A percentile compares a stretch with the other conserved stretches of the same genome.
Evolutionary conservation across 139 green algal genomes (phyloP).

Genomic region (Coccomyxa sp.): DNA sequence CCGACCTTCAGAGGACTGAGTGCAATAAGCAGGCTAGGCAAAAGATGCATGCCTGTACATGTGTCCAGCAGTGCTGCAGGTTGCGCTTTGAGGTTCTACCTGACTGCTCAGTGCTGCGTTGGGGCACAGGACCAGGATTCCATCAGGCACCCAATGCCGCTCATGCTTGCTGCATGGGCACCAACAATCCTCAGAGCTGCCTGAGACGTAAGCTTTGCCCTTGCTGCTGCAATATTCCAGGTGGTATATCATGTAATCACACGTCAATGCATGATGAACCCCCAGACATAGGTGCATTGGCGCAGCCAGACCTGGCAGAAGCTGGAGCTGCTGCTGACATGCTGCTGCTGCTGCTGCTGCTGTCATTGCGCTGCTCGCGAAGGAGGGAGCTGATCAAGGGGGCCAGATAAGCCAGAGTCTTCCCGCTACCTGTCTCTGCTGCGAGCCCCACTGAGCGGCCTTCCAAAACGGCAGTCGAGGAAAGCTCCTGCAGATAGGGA

Average conservation of each 20-base stretch:
- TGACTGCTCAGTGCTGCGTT: slow-evolving; percentile 83
- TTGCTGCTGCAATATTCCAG: slow-evolving; percentile 6
- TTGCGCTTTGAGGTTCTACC: slow-evolving; percentile 51
- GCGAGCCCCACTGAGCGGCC: slow-evolving; percentile 79
- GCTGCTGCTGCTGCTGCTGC: background rate
- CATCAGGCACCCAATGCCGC: background rate
- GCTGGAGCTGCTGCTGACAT: too few relatives aligned
- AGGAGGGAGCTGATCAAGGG: slow-evolving; percentile 67
- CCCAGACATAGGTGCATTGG: background rate
- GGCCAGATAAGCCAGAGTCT: slow-evolving; percentile 90
- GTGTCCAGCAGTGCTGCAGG: too few relatives aligned
- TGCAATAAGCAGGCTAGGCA: too few relatives aligned
- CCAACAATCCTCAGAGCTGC: background rate
- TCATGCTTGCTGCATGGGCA: background rate
- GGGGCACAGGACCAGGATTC: slow-evolving; percentile 78
- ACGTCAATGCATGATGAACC: background rate
- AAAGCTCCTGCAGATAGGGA: background rate
- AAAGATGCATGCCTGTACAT: too few relatives aligned
- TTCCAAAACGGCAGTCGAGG: background rate
- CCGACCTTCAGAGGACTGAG: too few relatives aligned
- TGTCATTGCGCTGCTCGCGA: slow-evolving; percentile 4
- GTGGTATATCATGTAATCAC: background rate
- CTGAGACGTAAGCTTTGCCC: too few relatives aligned
- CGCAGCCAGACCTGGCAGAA: background rate
- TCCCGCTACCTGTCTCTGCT: slow-evolving; percentile 95